Percentiles rank a stretch among this genome's conserved stretches.
These are phyloP conservation scores for Ustilago bromivora DNA, from an alignment of 1,284 basidiomycete species.

Conservation along the genomic window DNA sequence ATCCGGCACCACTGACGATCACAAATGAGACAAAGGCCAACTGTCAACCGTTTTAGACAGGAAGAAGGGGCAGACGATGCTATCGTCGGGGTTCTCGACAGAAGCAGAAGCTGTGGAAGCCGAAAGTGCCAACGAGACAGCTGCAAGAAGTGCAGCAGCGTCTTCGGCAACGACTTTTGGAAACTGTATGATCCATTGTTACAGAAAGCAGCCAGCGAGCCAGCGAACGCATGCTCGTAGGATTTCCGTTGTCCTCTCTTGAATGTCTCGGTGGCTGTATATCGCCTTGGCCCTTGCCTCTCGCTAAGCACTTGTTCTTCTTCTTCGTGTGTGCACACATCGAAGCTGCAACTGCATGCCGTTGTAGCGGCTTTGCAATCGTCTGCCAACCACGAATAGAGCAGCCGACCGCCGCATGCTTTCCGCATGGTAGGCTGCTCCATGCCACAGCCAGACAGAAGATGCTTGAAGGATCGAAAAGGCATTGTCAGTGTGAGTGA, in stretches of 20 bases:
- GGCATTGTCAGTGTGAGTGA: not conserved
- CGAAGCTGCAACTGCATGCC: not conserved
- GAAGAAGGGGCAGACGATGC: not conserved
- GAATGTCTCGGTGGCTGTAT: not conserved
- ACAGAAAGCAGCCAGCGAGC: not conserved
- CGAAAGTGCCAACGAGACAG: slow-evolving; percentile 3
- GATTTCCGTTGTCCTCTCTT: slow-evolving; percentile 10
- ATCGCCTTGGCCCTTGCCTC: slow-evolving; percentile 9
- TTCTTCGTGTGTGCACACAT: not conserved
- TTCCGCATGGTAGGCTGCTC: not conserved
- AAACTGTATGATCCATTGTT: slow-evolving; percentile 1
- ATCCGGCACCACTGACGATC: slow-evolving; percentile 3
- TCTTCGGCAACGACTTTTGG: slow-evolving; percentile 12
- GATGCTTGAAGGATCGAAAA: not conserved
- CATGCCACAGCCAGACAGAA: not conserved
- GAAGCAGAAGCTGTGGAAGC: not conserved
- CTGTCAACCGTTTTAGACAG: slow-evolving; percentile 14
- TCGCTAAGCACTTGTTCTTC: slow-evolving; percentile 11
- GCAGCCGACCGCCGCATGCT: slow-evolving; percentile 2
- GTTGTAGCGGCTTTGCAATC: not conserved
- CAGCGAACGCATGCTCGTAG: not conserved
- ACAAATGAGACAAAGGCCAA: slow-evolving; percentile 22
- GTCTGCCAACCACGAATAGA: not conserved
- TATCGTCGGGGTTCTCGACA: not conserved
- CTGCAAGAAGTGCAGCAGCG: slow-evolving; percentile 1